Conservation (phyloP, 2,329 filamentous ascomycete genomes). For the Trichoderma breve region DNA sequence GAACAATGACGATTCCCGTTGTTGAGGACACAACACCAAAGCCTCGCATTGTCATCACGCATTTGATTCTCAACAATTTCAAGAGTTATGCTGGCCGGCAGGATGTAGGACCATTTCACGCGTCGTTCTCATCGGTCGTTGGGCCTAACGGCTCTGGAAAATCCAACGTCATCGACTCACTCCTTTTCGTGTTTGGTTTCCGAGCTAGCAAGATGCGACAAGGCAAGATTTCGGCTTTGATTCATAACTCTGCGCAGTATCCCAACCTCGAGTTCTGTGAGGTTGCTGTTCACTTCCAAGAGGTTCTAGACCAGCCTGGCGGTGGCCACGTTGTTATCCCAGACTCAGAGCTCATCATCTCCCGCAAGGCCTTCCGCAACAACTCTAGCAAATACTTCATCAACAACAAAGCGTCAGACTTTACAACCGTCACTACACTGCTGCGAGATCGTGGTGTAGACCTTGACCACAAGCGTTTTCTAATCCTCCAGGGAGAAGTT, state of each 20-base stretch:
- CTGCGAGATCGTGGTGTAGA: constrained; percentile 88
- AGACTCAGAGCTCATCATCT: constrained; percentile 81
- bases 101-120: constrained; percentile 93
- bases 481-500: constrained; percentile 96
- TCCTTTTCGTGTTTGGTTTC: constrained; percentile 99
- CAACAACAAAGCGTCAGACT: constrained; percentile 84
- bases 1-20: constrained; percentile 64
- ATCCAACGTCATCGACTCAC: constrained; percentile 96
- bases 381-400: constrained; percentile 99
- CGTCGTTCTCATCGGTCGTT: constrained; percentile 96
- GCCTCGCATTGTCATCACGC: constrained; percentile 86
- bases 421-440: constrained; percentile 84
- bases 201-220: constrained; percentile 99
- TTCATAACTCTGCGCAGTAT: constrained; percentile 90
- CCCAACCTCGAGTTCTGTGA: constrained; percentile 89
- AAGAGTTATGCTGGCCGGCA: constrained; percentile 97
- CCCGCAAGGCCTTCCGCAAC: constrained; percentile 92
- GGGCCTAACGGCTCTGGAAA: constrained; percentile 98
- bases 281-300: constrained; percentile 93
- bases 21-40: constrained; percentile 76
- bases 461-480: constrained; percentile 94
- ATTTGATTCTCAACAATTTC: constrained; percentile 92
- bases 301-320: constrained; percentile 82
- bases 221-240: constrained; percentile 94
- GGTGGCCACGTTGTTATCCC: constrained; percentile 76